Base-by-base conservation (phyloP, 495 filamentous ascomycete species). In the Delitschia confertaspora region DNA sequence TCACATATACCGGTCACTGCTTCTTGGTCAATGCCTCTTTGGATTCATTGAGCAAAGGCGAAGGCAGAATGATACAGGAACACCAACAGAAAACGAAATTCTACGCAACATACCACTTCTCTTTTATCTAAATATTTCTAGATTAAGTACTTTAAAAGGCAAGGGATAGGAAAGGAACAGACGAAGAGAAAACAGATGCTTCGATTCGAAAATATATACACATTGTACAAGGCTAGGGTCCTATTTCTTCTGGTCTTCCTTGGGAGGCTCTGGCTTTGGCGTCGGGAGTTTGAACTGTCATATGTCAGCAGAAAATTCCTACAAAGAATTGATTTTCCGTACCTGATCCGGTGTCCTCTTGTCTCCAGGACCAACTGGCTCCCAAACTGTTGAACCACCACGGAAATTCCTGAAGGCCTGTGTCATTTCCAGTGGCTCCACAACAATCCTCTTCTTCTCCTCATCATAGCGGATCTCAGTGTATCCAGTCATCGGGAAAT, bases 351-450 rank as follows among this genome's bases (percentile, higher is more conserved):
- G 93, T 53, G 71, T 94, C 56, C 72, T 69, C 64, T 95, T 77
- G 22, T 72, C 62, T 38, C 93, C 93, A 37, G 76, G 61, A 35
- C 93, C 89, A 60, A 99, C 79, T 60, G 88, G 88, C 65, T 99
- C 88, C 88, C 89, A 87, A 9, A 75, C 78, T 26, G 72, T 74
- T 33, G 48, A 59, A 14, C 60, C 56, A 9, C 51, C 59, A 26
- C 95, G 85, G 58, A 99, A 99, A 67, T 99, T 96, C 51, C 93
- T 79, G 78, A 89, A 96, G n/a, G 91, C 91, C 67, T 98, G 91
- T 6, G 93, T 95, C 65, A 98, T 71, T 69, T 98, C 91, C 40
- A 98, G 72, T 8, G 93, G 91, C 73, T 96, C 93, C 23, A 91
- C 85, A 42, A 99, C 88, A 62, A 96, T 95, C 40, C 93, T 75